A percentile compares a stretch with the other conserved stretches of the same genome.
phyloP scores from a whole-genome alignment of 352 stramenopile species.

The Globisporangium okanoganense region DNA sequence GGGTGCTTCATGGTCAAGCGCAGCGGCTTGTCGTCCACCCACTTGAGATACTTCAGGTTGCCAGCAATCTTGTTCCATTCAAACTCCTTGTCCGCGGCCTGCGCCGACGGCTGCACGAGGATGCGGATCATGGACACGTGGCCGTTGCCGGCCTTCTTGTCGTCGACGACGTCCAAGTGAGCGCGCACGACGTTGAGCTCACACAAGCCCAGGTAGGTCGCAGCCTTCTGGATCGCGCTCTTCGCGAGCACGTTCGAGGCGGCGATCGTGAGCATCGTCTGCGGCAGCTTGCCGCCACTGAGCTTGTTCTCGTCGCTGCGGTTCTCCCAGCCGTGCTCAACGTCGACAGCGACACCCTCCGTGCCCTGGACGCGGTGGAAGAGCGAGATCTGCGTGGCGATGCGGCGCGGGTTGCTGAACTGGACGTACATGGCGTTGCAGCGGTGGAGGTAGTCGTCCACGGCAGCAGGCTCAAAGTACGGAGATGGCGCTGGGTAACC shows the following conservation, averaged over 20 bases:
- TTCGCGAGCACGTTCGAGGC: conserved; percentile 83
- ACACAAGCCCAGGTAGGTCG: conserved; percentile 89
- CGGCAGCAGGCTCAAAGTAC: conserved; percentile 55
- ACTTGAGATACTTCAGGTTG: conserved; percentile 90
- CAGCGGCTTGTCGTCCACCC: conserved; percentile 78
- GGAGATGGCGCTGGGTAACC: conserved; percentile 50
- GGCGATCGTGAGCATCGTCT: conserved; percentile 86
- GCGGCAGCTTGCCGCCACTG: conserved; percentile 36
- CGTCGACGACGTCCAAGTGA: conserved; percentile 93
- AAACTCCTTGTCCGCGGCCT: conserved; percentile 53
- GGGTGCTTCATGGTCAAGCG: conserved; percentile 80
- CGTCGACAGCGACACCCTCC: conserved; percentile 67
- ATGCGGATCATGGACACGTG: conserved; percentile 82
- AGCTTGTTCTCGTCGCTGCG: conserved; percentile 83
- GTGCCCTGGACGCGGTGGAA: conserved; percentile 67
- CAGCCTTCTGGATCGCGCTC: conserved; percentile 75
- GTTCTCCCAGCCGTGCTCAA: conserved; percentile 83
- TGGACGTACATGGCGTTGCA: conserved; percentile 84
- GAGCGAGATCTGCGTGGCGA: conserved; percentile 66
- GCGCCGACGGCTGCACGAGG: conserved; percentile 63
- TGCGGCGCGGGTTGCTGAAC: conserved; percentile 71
- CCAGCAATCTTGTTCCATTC: conserved; percentile 81
- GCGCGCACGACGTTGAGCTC: conserved; percentile 93
- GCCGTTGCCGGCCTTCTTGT: conserved; percentile 67
- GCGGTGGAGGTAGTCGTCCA: conserved; percentile 63